Evolutionary conservation across 352 stramenopile genomes (phyloP).

Genomic region (Pelagophyceae sp.): DNA sequence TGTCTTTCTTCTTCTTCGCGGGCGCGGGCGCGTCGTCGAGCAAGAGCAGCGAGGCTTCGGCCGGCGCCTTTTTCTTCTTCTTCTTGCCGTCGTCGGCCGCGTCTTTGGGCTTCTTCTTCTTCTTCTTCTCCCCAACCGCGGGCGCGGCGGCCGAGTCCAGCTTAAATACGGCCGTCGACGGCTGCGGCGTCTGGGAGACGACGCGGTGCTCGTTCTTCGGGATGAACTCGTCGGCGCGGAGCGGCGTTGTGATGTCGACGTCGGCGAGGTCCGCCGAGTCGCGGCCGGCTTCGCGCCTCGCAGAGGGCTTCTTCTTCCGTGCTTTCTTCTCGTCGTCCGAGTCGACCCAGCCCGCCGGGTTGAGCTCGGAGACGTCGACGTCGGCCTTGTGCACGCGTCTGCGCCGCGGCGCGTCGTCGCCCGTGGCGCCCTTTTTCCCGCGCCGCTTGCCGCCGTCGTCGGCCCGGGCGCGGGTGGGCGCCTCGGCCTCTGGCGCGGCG

Average conservation of each 20-base stretch:
- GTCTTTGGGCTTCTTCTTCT: conserved; percentile 30
- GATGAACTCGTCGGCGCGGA: conserved; percentile 58
- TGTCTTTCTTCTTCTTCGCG: background rate
- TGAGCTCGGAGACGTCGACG: conserved; percentile 24
- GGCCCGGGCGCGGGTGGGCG: conserved; percentile 36
- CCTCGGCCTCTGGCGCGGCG: conserved; percentile 51
- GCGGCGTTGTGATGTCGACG: conserved; percentile 55
- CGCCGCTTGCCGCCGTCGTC: conserved; percentile 44
- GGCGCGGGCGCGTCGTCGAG: background rate
- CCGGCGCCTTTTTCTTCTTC: conserved; percentile 29
- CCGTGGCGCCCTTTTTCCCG: conserved; percentile 21
- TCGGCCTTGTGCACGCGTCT: conserved; percentile 28
- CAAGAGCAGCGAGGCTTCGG: background rate
- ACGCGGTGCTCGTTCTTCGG: conserved; percentile 46
- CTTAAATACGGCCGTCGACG: background rate
- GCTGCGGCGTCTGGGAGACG: background rate
- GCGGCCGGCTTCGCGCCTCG: conserved; percentile 21
- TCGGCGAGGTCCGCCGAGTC: conserved; percentile 34
- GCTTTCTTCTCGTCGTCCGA: conserved; percentile 53
- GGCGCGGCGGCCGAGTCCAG: background rate
- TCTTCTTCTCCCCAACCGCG: conserved; percentile 31
- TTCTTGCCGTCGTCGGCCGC: background rate
- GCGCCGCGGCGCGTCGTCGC: conserved; percentile 47
- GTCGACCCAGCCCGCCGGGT: conserved; percentile 26
- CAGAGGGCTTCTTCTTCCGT: conserved; percentile 39